Conservation (phyloP, 2,329 filamentous ascomycete species). For the Aspergillus sp. region DNA sequence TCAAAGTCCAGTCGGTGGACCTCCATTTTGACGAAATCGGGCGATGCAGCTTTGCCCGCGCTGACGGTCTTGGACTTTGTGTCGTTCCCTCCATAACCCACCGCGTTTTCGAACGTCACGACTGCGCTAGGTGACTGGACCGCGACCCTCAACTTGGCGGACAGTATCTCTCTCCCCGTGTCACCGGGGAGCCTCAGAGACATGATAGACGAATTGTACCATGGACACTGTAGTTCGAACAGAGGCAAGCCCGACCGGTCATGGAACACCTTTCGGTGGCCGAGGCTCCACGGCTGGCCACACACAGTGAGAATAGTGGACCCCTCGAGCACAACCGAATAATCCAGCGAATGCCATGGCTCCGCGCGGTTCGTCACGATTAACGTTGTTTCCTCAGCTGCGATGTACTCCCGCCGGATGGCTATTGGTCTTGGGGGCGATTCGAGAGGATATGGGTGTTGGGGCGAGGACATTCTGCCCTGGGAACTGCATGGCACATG, state of each 20-base stretch:
- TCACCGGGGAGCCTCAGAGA: constrained; percentile 12
- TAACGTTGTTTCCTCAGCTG: constrained; percentile 6
- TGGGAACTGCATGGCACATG: background rate
- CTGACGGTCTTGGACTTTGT: background rate
- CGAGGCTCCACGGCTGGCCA: constrained; percentile 14
- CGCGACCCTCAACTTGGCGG: constrained; percentile 15
- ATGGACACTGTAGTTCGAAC: constrained; percentile 14
- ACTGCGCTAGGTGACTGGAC: constrained; percentile 11
- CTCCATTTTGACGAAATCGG: constrained; percentile 9
- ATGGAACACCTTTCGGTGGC: constrained; percentile 13
- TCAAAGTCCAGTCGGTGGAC: constrained; percentile 12
- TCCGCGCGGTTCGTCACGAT: constrained; percentile 13
- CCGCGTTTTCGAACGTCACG: constrained; percentile 12
- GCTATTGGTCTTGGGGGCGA: constrained; percentile 11
- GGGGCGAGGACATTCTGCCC: background rate
- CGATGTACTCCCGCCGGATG: constrained; percentile 13
- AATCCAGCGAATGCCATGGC: constrained; percentile 19
- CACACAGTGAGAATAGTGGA: constrained; percentile 10
- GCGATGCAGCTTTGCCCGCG: no score
- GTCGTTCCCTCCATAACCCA: background rate
- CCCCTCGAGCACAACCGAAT: constrained; percentile 9
- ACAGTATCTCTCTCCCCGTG: constrained; percentile 5
- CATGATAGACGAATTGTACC: constrained; percentile 15
- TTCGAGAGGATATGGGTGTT: background rate
- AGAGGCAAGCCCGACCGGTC: constrained; percentile 16